Base-by-base conservation (phyloP, 768 basidiomycete species). In the Tremella fuciformis region DNA sequence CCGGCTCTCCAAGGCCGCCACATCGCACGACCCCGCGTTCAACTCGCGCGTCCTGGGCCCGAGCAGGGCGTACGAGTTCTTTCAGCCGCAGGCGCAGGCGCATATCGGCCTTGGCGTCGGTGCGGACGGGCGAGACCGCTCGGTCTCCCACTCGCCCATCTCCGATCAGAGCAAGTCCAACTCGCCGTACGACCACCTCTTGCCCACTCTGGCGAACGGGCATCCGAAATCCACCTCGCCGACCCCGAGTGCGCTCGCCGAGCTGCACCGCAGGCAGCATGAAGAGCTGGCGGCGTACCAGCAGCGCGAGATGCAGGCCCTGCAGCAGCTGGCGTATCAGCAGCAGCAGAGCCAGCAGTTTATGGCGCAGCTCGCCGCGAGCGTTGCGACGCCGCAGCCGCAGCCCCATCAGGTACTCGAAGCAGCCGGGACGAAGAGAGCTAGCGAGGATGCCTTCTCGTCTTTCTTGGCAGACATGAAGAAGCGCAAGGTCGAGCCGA, bases 1-100 rank as follows among this genome's bases (percentile, higher is more conserved):
- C 81, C 93, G 91, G 76, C 91, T 96, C 69, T 96, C 92, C 22
- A 98, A 97, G 77, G 96, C 96, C 3, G 86, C 94, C 75, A 93
- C 92, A 63, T 86, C 96, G 62, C 81, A 81, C 53, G 89, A 91
- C 74, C 29, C 29, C 6, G 29, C 29, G 11, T 34, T 34, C 29
- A 34, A 34, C 29, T 34, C 29, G 29, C 29, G 29, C 29, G 29
- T 34, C 4, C 16, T 39, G 83, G 29, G 29, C 11, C 29, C 29
- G 11, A 34, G 29, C 11, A 4, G 29, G 29, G 29, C 29, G 29
- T 34, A 34, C 29, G 29, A 34, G 6, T 11, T 34, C 29, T 34
- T 34, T 34, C 22, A 42, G 60, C 66, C 37, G 66, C 75, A 57
- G 77, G 79, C 64, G 67, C 41, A 29, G 8, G 50, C 34, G 13